These are phyloP conservation scores for Physaria fendleri DNA, from an alignment of 345 rosid species.

Conservation along the genomic window DNA sequence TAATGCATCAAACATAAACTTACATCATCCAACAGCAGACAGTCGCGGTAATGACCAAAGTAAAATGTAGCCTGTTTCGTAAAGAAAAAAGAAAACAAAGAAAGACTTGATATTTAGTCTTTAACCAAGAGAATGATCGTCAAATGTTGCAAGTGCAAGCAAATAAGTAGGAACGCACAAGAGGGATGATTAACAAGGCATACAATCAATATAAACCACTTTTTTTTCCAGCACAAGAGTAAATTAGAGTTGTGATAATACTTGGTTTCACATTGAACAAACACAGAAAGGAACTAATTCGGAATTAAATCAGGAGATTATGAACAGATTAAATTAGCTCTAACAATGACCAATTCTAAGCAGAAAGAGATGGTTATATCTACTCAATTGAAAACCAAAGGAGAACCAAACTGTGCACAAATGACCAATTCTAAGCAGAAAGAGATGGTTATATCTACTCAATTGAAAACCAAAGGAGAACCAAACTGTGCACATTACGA, in stretches of 20 bases:
- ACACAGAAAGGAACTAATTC: neutral
- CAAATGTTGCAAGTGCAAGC: neutral
- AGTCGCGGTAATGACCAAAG: slow-evolving; percentile 85
- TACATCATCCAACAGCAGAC: slow-evolving; percentile 98
- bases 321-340: neutral
- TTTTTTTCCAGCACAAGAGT: neutral
- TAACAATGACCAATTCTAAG: neutral
- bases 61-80: slow-evolving; percentile 67
- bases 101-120: neutral
- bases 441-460: neutral
- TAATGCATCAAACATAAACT: slow-evolving; percentile 29
- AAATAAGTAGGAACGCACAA: neutral
- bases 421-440: neutral
- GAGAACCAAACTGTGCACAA: too few relatives aligned
- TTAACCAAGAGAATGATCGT: neutral
- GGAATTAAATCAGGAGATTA: neutral
- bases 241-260: neutral
- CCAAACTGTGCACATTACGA: neutral
- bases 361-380: neutral
- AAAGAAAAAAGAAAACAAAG: neutral
- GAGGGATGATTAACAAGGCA: neutral
- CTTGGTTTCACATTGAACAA: neutral
- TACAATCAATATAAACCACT: neutral
- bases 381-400: neutral
- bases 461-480: neutral